Evolutionary conservation across 148 eudicot genomes (phyloP).

Genomic region (Beta vulgaris): DNA sequence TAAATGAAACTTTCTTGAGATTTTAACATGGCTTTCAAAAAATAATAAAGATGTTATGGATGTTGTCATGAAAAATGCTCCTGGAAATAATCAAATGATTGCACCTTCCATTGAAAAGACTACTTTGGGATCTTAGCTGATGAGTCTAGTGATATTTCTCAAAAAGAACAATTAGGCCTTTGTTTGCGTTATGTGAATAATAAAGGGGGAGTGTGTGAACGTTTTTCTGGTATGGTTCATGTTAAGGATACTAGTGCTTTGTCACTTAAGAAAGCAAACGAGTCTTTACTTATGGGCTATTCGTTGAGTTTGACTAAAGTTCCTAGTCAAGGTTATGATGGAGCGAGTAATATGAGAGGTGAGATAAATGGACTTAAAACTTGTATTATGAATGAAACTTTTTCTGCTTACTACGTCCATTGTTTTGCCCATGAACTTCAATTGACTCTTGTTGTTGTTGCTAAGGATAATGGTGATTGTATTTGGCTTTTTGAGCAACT

Average conservation of each 20-base stretch:
- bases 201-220: background rate
- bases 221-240: conserved; percentile 15
- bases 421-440: no score
- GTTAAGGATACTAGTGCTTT: background rate
- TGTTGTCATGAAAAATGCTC: background rate
- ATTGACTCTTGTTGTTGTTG: no score
- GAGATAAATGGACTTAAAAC: background rate
- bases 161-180: conserved; percentile 18
- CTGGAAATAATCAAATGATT: background rate
- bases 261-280: background rate
- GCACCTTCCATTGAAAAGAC: background rate
- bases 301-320: background rate
- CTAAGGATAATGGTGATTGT: no score
- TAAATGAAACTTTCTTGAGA: conserved; percentile 7
- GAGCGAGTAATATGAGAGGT: conserved; percentile 17
- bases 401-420: no score
- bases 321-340: conserved; percentile 21
- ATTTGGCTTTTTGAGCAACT: no score
- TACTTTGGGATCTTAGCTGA: conserved; percentile 9
- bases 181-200: conserved; percentile 4
- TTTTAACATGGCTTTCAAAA: conserved; percentile 3
- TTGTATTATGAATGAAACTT: no score
- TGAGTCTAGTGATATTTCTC: conserved; percentile 12
- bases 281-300: background rate
- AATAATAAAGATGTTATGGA: background rate